These are phyloP conservation scores for Euphorbia schlechtendalii DNA, from an alignment of 441 rosid genomes.

Conservation along the genomic window DNA sequence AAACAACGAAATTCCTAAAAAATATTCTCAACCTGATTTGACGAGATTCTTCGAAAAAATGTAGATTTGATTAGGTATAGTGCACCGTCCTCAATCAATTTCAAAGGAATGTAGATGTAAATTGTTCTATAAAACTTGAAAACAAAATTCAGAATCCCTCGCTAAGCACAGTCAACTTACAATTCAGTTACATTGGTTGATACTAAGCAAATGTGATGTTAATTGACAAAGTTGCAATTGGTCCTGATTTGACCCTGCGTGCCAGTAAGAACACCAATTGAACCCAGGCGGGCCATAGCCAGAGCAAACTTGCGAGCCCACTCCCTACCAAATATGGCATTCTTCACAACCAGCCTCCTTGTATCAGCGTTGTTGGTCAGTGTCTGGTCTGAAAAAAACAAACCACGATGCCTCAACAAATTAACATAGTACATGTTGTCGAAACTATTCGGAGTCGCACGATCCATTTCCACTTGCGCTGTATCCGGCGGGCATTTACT, in stretches of 20 bases:
- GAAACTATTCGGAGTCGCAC: not conserved
- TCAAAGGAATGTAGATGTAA: too few relatives aligned
- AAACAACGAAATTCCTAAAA: too few relatives aligned
- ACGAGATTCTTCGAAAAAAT: too few relatives aligned
- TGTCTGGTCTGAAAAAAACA: not conserved
- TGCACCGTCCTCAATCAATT: too few relatives aligned
- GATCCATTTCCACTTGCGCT: not conserved
- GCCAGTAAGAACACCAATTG: not conserved
- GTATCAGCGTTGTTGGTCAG: not conserved
- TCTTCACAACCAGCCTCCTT: not conserved
- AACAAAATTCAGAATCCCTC: too few relatives aligned
- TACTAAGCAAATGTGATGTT: not conserved
- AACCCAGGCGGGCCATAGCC: constrained; percentile 5
- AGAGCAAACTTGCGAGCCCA: not conserved
- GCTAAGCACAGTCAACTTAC: not conserved
- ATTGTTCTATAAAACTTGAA: too few relatives aligned
- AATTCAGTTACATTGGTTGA: not conserved
- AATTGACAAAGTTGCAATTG: not conserved
- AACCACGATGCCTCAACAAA: not conserved
- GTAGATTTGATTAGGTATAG: too few relatives aligned
- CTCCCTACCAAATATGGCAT: not conserved
- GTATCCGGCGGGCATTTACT: not conserved
- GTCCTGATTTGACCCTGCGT: constrained; percentile 1
- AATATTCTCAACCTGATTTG: too few relatives aligned
- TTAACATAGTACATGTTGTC: not conserved